These are phyloP conservation scores for Mycena crocata DNA, from an alignment of 768 basidiomycete species.

Conservation along the genomic window DNA sequence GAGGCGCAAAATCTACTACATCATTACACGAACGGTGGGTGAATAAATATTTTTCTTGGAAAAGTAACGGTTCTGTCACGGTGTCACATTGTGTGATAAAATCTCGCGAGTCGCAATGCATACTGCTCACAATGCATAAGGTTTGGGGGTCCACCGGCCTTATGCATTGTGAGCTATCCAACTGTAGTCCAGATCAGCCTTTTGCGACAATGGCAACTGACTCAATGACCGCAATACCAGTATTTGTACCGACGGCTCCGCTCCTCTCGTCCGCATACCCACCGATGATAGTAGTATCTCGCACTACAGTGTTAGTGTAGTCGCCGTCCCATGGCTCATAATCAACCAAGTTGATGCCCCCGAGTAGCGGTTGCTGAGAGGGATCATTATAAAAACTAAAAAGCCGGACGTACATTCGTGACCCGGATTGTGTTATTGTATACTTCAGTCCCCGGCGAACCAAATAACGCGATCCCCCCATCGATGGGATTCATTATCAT, in stretches of 20 bases:
- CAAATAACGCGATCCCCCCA: slow-evolving; percentile 84
- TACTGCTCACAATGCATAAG: no score
- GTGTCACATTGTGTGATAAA: no score
- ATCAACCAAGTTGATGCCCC: slow-evolving; percentile 86
- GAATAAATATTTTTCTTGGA: no score
- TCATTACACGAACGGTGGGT: no score
- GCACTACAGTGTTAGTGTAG: slow-evolving; percentile 72
- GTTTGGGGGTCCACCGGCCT: no score
- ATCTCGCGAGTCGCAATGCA: no score
- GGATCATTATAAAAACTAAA: neutral
- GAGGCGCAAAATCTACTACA: no score
- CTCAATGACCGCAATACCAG: slow-evolving; percentile 77
- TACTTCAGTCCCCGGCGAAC: slow-evolving; percentile 76
- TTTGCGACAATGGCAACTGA: slow-evolving; percentile 44
- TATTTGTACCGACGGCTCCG: slow-evolving; percentile 63
- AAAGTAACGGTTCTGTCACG: no score
- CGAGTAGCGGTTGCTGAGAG: slow-evolving; percentile 71
- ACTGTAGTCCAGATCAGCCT: no score
- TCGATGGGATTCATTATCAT: slow-evolving; percentile 80
- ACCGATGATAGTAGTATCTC: slow-evolving; percentile 74
- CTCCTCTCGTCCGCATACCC: slow-evolving; percentile 65
- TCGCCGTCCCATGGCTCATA: slow-evolving; percentile 74
- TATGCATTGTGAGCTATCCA: no score
- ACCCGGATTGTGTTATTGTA: slow-evolving; percentile 85
- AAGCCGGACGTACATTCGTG: slow-evolving; percentile 59